These are phyloP conservation scores for Hirschfeldia incana DNA, from an alignment of 345 rosid species.

Conservation along the genomic window DNA sequence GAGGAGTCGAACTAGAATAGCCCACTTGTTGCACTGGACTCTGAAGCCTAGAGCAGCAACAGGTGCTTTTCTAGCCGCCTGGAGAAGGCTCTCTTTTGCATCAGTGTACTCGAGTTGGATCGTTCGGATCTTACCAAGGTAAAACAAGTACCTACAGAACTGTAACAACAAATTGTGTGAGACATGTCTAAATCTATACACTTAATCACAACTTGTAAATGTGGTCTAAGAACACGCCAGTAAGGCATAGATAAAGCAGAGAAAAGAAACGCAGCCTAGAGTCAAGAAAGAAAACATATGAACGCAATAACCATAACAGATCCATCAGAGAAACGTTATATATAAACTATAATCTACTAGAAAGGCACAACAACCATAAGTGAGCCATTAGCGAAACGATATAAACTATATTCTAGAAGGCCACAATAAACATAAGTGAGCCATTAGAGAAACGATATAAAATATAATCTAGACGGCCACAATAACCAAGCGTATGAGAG, in stretches of 20 bases:
- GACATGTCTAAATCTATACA: not conserved
- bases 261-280: not conserved
- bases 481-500: not conserved
- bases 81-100: constrained; percentile 87
- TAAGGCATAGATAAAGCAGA: not conserved
- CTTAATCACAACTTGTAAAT: not conserved
- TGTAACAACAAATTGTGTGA: constrained; percentile 34
- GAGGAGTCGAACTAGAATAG: constrained; percentile 66
- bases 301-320: no score
- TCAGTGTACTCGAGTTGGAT: constrained; percentile 88
- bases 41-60: constrained; percentile 74
- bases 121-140: constrained; percentile 81
- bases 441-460: not conserved
- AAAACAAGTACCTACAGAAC: constrained; percentile 88
- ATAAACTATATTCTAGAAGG: not conserved
- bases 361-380: not conserved
- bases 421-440: not conserved
- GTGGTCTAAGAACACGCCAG: not conserved
- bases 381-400: not conserved
- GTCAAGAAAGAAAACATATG: no score
- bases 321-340: no score
- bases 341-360: not conserved
- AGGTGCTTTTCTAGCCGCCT: constrained; percentile 91
- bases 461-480: not conserved
- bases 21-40: constrained; percentile 86